Conservation (phyloP, 192 early-diverging fungal species). For the Coemansia sp. region DNA sequence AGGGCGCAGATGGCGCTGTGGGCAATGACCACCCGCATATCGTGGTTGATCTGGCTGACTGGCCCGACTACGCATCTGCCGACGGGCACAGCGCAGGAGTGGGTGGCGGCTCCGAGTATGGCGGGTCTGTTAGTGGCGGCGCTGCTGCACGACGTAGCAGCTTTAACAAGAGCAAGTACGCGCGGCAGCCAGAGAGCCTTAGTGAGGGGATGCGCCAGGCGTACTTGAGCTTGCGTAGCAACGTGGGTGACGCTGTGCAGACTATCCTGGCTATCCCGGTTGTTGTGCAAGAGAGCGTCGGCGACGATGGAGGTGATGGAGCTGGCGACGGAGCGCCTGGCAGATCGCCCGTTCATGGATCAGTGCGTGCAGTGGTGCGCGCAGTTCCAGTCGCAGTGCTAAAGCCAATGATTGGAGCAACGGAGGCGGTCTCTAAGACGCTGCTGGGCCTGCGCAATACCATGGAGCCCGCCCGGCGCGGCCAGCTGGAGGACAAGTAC, state of each 20-base stretch:
- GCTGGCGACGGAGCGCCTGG: constrained; percentile 26
- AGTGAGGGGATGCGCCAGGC: constrained; percentile 83
- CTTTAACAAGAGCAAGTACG: constrained; percentile 71
- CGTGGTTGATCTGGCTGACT: constrained; percentile 44
- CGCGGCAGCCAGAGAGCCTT: constrained; percentile 80
- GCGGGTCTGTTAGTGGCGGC: constrained; percentile 9
- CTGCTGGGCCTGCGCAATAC: constrained; percentile 88
- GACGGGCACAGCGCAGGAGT: constrained; percentile 26
- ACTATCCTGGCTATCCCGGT: constrained; percentile 89
- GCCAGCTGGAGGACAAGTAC: constrained; percentile 77
- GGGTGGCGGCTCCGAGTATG: constrained; percentile 7
- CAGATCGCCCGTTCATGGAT: constrained; percentile 56
- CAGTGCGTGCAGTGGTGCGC: constrained; percentile 51
- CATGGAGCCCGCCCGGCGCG: constrained; percentile 76
- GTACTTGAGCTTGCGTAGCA: constrained; percentile 74
- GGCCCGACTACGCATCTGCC: constrained; percentile 46
- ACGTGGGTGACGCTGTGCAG: constrained; percentile 78
- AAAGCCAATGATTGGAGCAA: constrained; percentile 93
- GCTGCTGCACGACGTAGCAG: constrained; percentile 20
- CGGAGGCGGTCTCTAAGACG: constrained; percentile 89
- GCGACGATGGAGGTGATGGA: constrained; percentile 28
- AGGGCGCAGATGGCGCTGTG: constrained; percentile 9
- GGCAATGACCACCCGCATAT: constrained; percentile 1
- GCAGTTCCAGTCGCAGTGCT: constrained; percentile 85
- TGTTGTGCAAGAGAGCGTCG: constrained; percentile 68